Evolutionary conservation across 352 stramenopile genomes (phyloP), one percentile per base, ranked within the genome.

Genomic region (Pythium myriotylum): DNA sequence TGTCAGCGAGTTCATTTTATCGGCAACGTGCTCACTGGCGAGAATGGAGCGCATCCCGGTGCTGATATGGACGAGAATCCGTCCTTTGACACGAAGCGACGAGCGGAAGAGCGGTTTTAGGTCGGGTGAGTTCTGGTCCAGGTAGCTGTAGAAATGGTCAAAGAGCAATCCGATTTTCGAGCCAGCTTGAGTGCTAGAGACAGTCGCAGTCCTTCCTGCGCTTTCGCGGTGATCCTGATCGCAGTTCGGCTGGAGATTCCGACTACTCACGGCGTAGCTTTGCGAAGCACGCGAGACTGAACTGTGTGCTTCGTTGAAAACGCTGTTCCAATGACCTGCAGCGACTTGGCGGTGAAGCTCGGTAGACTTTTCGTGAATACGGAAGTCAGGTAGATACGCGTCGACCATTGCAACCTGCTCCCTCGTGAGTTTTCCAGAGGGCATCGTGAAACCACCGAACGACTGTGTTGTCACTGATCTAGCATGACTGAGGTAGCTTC

Each of bases 41-140:
- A 83, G 62, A 20, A 86, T 70, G 10, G 65, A 59, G 29, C 70
- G 68, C 67, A 86, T 82, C 13, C 75, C 77, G 1, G 73, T 71
- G 58, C 77, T 86, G 68, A 98, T 97, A 69, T 97, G 96, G 0
- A 93, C 63, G 0, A 98, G 67, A 24, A 98, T 75, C 26, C 86
- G 96, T 79, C 89, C 91, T 27, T 74, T 72, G 24, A 96, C 77
- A 22, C 72, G 65, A 54, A 84, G 63, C 12, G 77, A 84, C 0
- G 67, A 74, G 5, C 77, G 72, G 20, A 86, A 86, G 3, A 86
- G 67, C 0, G 56, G 72, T 47, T 77, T 77, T 26, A 84, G 65
- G 19, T 78, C 62, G 22, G 68, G 74, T 19, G 77, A 77, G 55
- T 81, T 67, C 51, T 75, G 45, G 29, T 82, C 70, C 27, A 87